Conservation (phyloP, 306 rosid species). For the Ormosia semicastrata region DNA sequence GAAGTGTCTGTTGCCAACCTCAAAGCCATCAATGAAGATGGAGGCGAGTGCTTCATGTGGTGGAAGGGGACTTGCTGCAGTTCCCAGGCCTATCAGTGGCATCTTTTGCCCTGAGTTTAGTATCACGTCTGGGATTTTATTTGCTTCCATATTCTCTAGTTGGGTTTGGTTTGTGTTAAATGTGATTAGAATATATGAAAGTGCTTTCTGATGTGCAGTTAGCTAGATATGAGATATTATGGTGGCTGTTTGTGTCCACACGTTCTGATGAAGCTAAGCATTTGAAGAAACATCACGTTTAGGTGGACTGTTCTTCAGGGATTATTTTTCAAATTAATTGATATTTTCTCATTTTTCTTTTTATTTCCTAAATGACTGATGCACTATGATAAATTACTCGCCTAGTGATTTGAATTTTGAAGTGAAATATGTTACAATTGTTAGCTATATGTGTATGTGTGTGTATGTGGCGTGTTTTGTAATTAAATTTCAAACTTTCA, state of each 20-base stretch:
- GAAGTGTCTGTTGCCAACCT: slow-evolving; percentile 33
- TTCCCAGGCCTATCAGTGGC: slow-evolving; percentile 37
- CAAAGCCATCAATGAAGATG: slow-evolving; percentile 14
- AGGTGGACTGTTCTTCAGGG: too few relatives aligned
- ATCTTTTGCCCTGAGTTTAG: slow-evolving; percentile 35
- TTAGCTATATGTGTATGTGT: too few relatives aligned
- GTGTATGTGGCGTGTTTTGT: too few relatives aligned
- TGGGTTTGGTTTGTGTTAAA: background rate
- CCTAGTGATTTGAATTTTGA: too few relatives aligned
- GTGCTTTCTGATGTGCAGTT: background rate
- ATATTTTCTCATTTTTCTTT: too few relatives aligned
- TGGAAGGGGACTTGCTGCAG: slow-evolving; percentile 26
- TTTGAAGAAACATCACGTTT: background rate
- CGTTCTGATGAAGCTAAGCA: background rate
- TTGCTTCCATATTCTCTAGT: slow-evolving; percentile 18
- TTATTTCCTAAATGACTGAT: too few relatives aligned
- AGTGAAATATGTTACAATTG: too few relatives aligned
- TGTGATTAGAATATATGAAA: background rate
- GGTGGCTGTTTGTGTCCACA: too few relatives aligned
- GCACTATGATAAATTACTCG: too few relatives aligned
- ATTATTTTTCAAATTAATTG: too few relatives aligned
- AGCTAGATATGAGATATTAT: background rate
- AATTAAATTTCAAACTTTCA: too few relatives aligned
- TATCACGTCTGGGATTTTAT: slow-evolving; percentile 15
- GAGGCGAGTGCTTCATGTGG: slow-evolving; percentile 15